phyloP scores from a whole-genome alignment of 208 protist genomes.

The Crithidia expoeki region DNA sequence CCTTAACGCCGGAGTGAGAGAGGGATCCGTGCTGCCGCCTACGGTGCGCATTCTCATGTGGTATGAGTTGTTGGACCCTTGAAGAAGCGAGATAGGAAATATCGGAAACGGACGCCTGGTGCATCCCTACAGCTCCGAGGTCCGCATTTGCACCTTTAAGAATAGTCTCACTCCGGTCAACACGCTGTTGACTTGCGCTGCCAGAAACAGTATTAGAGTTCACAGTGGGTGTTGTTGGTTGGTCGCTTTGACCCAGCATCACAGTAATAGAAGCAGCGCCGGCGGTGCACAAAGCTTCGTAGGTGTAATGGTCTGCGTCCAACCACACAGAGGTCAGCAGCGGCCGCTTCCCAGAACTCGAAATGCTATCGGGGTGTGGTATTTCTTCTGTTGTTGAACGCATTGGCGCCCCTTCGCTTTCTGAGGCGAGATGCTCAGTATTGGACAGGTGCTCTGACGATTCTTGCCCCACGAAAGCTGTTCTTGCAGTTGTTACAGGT shows the following conservation, averaged over 20 bases:
- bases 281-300: slow-evolving; percentile 52
- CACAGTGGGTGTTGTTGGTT: no score
- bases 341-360: not conserved
- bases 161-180: no score
- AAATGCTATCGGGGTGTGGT: not conserved
- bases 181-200: no score
- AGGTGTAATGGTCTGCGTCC: slow-evolving; percentile 46
- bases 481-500: no score
- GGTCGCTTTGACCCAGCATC: not conserved
- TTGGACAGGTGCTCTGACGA: no score
- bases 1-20: not conserved
- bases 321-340: slow-evolving; percentile 29
- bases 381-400: not conserved
- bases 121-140: no score
- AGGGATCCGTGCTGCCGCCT: not conserved
- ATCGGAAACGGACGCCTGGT: not conserved
- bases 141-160: no score
- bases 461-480: no score
- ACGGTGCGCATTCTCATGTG: slow-evolving; percentile 2
- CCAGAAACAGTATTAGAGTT: no score
- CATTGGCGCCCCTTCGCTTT: not conserved
- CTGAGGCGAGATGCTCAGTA: not conserved
- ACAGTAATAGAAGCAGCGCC: slow-evolving; percentile 29
- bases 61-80: not conserved
- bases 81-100: not conserved